Evolutionary conservation across 192 early-diverging fungal genomes (phyloP), one percentile per base, ranked within the genome.

Genomic region (Linnemannia schmuckeri): DNA sequence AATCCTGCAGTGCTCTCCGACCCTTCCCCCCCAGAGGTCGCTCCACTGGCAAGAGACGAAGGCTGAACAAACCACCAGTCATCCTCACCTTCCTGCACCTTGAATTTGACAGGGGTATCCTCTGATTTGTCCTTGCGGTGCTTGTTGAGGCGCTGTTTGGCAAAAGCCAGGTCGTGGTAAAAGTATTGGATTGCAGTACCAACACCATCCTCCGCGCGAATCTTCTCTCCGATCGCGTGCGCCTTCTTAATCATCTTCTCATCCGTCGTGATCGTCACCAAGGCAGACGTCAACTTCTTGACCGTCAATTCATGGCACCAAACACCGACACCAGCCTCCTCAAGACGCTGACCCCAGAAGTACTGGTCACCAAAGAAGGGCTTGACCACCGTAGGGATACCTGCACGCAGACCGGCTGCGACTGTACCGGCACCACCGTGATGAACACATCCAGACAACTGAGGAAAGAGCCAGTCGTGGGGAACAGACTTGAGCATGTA

Each of bases 351-450:
- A 18, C 91, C 94, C 95, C 95, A 96, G 81, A 96, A 96, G 70
- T 89, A 93, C 49, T 92, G 93, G 37, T 94, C 93, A 22, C 91
- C 93, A 89, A 93, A 94, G 77, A 94, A 96, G 27, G 95, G 95
- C 72, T 93, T 92, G 49, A 96, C 88, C 30, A 95, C 83, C 3
- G 95, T 95, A 8, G 95, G 95, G 70, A 90, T 88, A 22, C 95
- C 95, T 6, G 93, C 94, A 4, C 94, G 91, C n/a, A 96, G 70
- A 41, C 95, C 95, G 9, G 95, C 95, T 1, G 93, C 91, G 1
- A 92, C 92, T 9, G 95, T 96, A 12, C 95, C 95, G 8, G 95
- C 95, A 35, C 95, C 95, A 70, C 95, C 95, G 78, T 96, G 95
- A 86, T 96, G 95, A 12, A 96, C 91, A 24, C 95, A 94, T 12